Conservation (phyloP, 225 moss, liverwort and hornwort species). For the Sphagnum contortum region DNA sequence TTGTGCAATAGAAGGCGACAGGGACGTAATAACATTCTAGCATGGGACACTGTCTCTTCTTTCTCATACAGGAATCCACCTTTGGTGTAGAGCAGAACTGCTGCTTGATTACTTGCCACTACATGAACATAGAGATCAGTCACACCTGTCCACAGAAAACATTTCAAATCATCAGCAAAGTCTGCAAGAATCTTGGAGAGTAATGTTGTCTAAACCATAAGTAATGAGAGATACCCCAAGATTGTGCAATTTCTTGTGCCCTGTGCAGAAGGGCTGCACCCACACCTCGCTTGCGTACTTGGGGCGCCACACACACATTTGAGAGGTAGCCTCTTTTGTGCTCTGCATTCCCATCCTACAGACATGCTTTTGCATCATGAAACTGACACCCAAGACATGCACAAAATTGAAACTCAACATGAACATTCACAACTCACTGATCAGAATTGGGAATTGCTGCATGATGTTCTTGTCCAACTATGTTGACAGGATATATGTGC, state of each 20-base stretch:
- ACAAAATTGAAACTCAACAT: no score
- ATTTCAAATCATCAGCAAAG: background rate
- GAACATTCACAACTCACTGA: no score
- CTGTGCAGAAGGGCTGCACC: constrained; percentile 47
- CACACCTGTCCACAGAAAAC: constrained; percentile 19
- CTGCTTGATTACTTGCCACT: constrained; percentile 38
- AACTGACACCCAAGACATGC: no score
- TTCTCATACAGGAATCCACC: constrained; percentile 32
- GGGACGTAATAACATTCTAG: constrained; percentile 23
- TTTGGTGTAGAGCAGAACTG: constrained; percentile 37
- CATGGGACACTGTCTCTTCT: constrained; percentile 22
- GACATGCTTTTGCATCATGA: no score
- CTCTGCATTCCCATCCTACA: constrained; percentile 19
- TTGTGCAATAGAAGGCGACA: constrained; percentile 36
- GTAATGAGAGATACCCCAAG: constrained; percentile 31
- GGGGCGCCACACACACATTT: constrained; percentile 49
- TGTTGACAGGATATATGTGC: constrained; percentile 7
- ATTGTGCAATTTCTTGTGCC: constrained; percentile 30
- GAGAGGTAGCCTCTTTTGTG: constrained; percentile 48
- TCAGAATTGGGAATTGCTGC: no score
- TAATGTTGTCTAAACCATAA: no score
- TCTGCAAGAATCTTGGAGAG: no score
- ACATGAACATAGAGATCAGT: constrained; percentile 47
- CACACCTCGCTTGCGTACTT: constrained; percentile 48
- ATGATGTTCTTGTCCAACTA: constrained; percentile 9